These are phyloP conservation scores for Streptanthus diversifolius DNA, from an alignment of 345 rosid species.

Conservation along the genomic window DNA sequence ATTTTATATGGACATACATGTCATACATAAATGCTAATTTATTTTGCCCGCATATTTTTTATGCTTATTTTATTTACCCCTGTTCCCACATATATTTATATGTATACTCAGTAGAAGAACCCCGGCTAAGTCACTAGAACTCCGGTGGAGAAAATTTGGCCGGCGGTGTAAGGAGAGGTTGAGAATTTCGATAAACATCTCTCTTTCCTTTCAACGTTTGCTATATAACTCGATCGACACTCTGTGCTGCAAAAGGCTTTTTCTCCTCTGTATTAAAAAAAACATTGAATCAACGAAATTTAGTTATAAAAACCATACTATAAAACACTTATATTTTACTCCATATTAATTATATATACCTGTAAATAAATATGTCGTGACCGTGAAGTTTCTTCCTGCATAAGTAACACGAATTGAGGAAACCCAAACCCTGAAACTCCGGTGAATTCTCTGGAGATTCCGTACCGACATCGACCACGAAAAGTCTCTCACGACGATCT, in stretches of 20 bases:
- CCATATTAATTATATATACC: slow-evolving; percentile 37
- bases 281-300: neutral
- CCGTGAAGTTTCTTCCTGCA: slow-evolving; percentile 74
- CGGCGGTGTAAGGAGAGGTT: slow-evolving; percentile 44
- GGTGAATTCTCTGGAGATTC: slow-evolving; percentile 30
- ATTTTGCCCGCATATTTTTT: slow-evolving; percentile 2
- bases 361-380: slow-evolving; percentile 77
- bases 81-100: slow-evolving; percentile 7
- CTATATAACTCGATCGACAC: slow-evolving; percentile 67
- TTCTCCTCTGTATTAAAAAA: slow-evolving; percentile 57
- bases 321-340: neutral
- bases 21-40: slow-evolving; percentile 25
- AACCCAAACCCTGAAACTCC: slow-evolving; percentile 39
- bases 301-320: neutral
- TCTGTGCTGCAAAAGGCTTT: slow-evolving; percentile 78
- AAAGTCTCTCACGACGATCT: neutral
- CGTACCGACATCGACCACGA: slow-evolving; percentile 17
- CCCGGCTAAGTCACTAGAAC: slow-evolving; percentile 63
- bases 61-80: slow-evolving; percentile 26
- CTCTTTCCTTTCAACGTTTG: slow-evolving; percentile 58
- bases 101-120: slow-evolving; percentile 9
- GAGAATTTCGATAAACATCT: slow-evolving; percentile 55
- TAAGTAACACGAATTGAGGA: slow-evolving; percentile 58
- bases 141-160: slow-evolving; percentile 61
- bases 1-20: slow-evolving; percentile 6